These are phyloP conservation scores for Gryganskiella cystojenkinii DNA, from an alignment of 192 early-diverging fungal species.

Conservation along the genomic window DNA sequence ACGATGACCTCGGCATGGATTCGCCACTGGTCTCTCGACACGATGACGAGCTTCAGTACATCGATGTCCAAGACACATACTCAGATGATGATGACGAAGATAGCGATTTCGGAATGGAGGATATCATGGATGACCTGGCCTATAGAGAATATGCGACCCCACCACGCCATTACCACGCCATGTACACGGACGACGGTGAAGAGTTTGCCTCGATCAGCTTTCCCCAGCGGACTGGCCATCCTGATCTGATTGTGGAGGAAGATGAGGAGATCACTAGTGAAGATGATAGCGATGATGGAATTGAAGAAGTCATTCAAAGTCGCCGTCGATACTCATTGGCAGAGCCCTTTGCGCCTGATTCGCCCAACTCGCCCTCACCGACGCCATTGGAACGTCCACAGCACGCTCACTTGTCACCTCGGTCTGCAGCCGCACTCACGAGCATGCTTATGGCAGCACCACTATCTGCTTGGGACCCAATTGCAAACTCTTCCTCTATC, in stretches of 20 bases:
- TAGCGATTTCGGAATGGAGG: neutral
- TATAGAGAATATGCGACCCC: neutral
- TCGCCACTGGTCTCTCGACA: neutral
- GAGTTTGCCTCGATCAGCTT: slow-evolving; percentile 8
- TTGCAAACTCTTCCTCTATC: slow-evolving; percentile 22
- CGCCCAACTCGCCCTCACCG: slow-evolving; percentile 4
- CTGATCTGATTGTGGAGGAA: slow-evolving; percentile 14
- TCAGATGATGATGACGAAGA: slow-evolving; percentile 5
- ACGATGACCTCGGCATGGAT: slow-evolving; percentile 16
- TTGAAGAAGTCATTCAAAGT: slow-evolving; percentile 23
- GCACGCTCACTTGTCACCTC: slow-evolving; percentile 37
- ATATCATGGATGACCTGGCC: slow-evolving; percentile 6
- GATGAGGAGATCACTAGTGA: slow-evolving; percentile 13
- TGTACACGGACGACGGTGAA: slow-evolving; percentile 5
- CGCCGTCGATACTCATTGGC: slow-evolving; percentile 3
- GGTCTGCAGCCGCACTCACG: slow-evolving; percentile 31
- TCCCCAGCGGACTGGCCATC: neutral
- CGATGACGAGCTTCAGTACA: neutral
- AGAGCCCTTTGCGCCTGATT: slow-evolving; percentile 3
- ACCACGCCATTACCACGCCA: neutral
- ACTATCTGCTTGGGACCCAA: slow-evolving; percentile 13
- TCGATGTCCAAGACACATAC: neutral
- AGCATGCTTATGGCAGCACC: slow-evolving; percentile 3
- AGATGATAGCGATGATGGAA: slow-evolving; percentile 30
- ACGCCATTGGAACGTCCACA: slow-evolving; percentile 27